Base-by-base conservation (phyloP, 306 rosid genomes). In the Prunus salicina region DNA sequence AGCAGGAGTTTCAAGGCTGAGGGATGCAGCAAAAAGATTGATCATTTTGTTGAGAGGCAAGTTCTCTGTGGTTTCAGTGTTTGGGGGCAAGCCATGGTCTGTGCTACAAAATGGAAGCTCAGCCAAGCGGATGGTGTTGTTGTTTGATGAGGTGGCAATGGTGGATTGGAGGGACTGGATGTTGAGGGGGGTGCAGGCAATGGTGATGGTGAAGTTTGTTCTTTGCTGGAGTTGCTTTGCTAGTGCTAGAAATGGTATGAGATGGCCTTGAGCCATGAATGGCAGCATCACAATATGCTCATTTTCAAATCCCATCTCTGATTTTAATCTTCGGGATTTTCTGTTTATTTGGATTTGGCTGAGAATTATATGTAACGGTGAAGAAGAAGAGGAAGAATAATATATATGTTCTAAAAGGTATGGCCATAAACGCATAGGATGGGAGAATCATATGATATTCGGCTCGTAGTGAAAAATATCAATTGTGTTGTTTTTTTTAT, bases 181-280 rank as follows among this genome's bases (percentile, higher is more conserved):
- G 85, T 90, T 92, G 82, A 81, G 87, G 11, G 85, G 86, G 14
- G 96, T 88, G 80, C 63, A 75, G 78, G 89, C 96, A 12, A 87
- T 90, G 86, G 93, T 92, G 82, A 88, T 41, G 30, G 78, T 77
- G 82, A 87, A 82, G 69, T 6, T 38, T 0, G 83, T 69, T 28
- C 22, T 79, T 19, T 82, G 63, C 25, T 81, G 88, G 76, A 92
- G 87, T 60, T 76, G 79, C 11, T 85, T 87, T 34, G 96, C 91
- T 8, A 92, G 82, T 63, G 81, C 85, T 0, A 92, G 57, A 69
- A 92, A 92, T 28, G 96, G 96, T 5, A 85, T 92, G 38, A 88
- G 76, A 80, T 92, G 97, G 7, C 96, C 97, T 41, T 85, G 91
- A 12, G 89, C 97, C 82, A 90, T 78, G 73, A 75, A 84, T 5